A percentile compares a stretch with the other conserved stretches of the same genome.
These are phyloP conservation scores for Coniella vitis DNA, from an alignment of 2,329 filamentous ascomycete genomes.

Conservation along the genomic window DNA sequence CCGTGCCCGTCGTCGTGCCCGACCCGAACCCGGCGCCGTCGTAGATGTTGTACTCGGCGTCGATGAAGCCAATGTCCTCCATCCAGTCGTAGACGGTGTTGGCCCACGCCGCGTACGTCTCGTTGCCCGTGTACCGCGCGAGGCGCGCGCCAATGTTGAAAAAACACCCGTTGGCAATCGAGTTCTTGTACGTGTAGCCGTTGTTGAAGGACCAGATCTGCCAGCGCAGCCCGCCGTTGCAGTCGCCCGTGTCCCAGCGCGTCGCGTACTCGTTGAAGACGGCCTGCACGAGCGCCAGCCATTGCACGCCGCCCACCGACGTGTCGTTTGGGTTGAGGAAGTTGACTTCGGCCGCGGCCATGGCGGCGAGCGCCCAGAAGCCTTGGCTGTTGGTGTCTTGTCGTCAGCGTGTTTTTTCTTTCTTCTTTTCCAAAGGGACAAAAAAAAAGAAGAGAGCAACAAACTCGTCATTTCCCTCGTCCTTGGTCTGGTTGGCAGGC, in stretches of 20 bases:
- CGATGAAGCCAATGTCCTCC: constrained; percentile 35
- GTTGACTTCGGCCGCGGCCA: constrained; percentile 63
- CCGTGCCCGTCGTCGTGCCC: constrained; percentile 13
- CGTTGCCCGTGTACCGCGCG: constrained; percentile 56
- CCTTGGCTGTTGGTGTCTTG: constrained; percentile 48
- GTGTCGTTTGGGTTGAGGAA: constrained; percentile 47
- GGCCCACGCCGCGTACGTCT: constrained; percentile 56
- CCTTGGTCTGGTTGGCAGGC: constrained; percentile 45
- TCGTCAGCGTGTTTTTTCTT: not conserved
- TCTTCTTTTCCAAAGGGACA: not conserved
- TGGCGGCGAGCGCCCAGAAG: constrained; percentile 65
- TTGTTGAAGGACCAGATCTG: constrained; percentile 80
- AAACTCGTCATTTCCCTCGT: constrained; percentile 58
- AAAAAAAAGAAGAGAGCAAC: constrained; percentile 24
- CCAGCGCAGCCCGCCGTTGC: constrained; percentile 71
- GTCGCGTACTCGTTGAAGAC: constrained; percentile 74
- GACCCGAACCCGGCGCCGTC: constrained; percentile 39
- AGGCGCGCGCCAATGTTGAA: constrained; percentile 49
- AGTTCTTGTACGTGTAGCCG: constrained; percentile 53
- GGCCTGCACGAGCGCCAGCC: constrained; percentile 67
- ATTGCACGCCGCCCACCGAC: constrained; percentile 48
- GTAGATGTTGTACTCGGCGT: constrained; percentile 35
- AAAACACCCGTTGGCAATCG: constrained; percentile 41
- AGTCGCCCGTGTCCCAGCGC: constrained; percentile 63
- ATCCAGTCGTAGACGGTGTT: constrained; percentile 51